Percentiles rank a stretch among this genome's conserved stretches.
Evolutionary conservation across 495 filamentous ascomycete species (phyloP).

Genomic region (Pyronema omphalodes): DNA sequence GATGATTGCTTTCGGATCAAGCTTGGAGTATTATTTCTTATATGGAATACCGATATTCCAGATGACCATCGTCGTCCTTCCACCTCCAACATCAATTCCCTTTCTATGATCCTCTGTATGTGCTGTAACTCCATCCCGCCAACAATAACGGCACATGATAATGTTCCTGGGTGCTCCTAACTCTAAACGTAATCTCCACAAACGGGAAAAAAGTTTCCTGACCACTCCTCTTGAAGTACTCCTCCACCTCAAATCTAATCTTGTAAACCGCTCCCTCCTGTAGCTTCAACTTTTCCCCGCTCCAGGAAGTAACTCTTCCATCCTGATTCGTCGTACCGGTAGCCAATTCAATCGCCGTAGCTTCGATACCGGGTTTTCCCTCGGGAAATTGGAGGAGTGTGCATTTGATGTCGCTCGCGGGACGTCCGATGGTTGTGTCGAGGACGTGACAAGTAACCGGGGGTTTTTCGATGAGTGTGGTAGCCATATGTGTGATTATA

Average conservation of each 20-base stretch:
- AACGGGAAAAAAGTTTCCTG: conserved; percentile 76
- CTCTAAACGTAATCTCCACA: conserved; percentile 72
- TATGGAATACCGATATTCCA: too few species aligned
- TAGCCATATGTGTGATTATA: conserved; percentile 15
- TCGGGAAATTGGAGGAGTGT: conserved; percentile 42
- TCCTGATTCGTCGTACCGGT: conserved; percentile 61
- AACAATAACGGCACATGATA: conserved; percentile 87
- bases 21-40: too few species aligned
- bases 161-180: conserved; percentile 47
- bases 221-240: conserved; percentile 33
- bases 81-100: background rate
- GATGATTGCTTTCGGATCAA: too few species aligned
- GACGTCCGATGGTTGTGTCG: conserved; percentile 39
- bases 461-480: conserved; percentile 28
- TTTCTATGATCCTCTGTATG: conserved; percentile 57
- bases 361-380: conserved; percentile 18
- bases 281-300: conserved; percentile 3
- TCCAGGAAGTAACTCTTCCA: conserved; percentile 68
- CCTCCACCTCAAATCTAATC: conserved; percentile 24
- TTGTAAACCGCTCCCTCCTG: conserved; percentile 19
- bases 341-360: conserved; percentile 30
- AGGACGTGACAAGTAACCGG: conserved; percentile 45
- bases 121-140: conserved; percentile 81
- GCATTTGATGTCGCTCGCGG: conserved; percentile 64
- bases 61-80: too few species aligned